A percentile compares a stretch with the other conserved stretches of the same genome.
Evolutionary conservation across 331 rosid genomes (phyloP).

Genomic region (Cydonia oblonga): DNA sequence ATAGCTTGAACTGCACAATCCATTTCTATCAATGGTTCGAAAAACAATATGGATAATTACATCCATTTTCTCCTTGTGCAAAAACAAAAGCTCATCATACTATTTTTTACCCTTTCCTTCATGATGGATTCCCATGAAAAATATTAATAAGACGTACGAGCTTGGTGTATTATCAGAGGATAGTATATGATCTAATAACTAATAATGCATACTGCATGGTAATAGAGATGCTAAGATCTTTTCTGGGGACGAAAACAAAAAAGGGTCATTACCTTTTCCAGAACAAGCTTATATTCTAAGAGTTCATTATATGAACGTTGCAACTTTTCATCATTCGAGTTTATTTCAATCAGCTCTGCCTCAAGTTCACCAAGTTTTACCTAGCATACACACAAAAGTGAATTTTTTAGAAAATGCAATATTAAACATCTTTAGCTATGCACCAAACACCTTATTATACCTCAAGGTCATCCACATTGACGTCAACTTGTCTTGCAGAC

Average conservation of each 20-base stretch:
- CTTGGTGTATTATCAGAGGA: neutral
- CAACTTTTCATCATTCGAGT: conserved; percentile 86
- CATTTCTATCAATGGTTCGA: neutral
- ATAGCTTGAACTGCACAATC: neutral
- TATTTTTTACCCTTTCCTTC: neutral
- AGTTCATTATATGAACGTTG: conserved; percentile 89
- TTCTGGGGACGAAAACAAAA: neutral
- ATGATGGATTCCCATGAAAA: neutral
- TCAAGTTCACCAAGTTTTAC: conserved; percentile 85
- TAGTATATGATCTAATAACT: neutral
- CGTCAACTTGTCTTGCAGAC: conserved; percentile 28
- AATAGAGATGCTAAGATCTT: neutral
- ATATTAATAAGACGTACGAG: neutral
- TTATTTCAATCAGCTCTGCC: conserved; percentile 75
- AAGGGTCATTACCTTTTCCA: conserved; percentile 59
- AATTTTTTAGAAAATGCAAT: conserved; percentile 2
- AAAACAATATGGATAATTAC: neutral
- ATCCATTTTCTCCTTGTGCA: neutral
- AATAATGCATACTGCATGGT: neutral
- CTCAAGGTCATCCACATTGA: conserved; percentile 75
- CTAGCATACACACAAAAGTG: conserved; percentile 30
- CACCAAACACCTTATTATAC: conserved; percentile 24
- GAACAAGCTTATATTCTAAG: conserved; percentile 76
- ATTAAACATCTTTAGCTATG: neutral
- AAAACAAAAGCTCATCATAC: neutral